Evolutionary conservation across 257 asterid species (phyloP).

Genomic region (Misopates orontium): DNA sequence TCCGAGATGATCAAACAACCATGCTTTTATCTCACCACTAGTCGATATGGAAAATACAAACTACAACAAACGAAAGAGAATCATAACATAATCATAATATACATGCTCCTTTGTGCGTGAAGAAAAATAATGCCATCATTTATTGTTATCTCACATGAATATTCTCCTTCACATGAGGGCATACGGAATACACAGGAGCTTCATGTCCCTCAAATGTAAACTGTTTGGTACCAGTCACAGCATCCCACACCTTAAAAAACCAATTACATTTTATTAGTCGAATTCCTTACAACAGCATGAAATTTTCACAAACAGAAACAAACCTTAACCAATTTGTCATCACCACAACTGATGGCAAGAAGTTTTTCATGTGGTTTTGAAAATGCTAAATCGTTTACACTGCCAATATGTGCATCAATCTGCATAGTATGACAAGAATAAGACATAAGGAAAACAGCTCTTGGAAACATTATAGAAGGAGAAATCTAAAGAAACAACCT

Average conservation of each 20-base stretch:
- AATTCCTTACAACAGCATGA: neutral
- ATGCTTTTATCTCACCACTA: constrained; percentile 72
- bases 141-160: constrained; percentile 41
- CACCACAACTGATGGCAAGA: constrained; percentile 70
- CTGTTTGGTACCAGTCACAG: constrained; percentile 50
- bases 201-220: constrained; percentile 67
- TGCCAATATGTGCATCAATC: constrained; percentile 73
- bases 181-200: constrained; percentile 70
- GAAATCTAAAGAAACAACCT: constrained; percentile 41
- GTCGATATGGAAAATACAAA: constrained; percentile 60
- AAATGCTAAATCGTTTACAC: constrained; percentile 75
- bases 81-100: neutral
- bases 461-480: neutral
- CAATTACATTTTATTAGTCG: constrained; percentile 19
- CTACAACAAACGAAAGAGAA: constrained; percentile 31
- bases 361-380: constrained; percentile 44
- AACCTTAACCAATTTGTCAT: constrained; percentile 73
- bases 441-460: neutral
- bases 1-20: constrained; percentile 56
- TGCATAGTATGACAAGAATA: constrained; percentile 26
- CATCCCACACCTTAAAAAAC: constrained; percentile 67
- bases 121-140: constrained; percentile 4
- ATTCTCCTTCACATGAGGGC: constrained; percentile 50
- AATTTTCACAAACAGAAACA: constrained; percentile 1
- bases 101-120: neutral